Evolutionary conservation across 148 eudicot genomes (phyloP), one percentile per base, ranked within the genome.

Genomic region (Rhododendron mucronatum): DNA sequence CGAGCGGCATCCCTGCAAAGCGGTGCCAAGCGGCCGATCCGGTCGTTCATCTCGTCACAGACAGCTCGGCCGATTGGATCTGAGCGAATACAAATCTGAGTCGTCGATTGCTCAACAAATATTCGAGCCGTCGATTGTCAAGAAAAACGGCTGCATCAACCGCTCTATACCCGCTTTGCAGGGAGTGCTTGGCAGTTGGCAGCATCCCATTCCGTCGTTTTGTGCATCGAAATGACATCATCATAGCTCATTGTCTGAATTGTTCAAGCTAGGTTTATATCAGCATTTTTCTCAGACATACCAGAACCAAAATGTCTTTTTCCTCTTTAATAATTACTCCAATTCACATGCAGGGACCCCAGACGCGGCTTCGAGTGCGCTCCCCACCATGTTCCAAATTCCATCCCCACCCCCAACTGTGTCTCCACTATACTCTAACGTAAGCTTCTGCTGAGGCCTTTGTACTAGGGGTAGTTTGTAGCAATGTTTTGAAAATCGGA

Each of bases 351-450:
- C 7, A 0, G 30, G 82, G 53, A 30, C 16, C 82, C 65, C 65
- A 80, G 30, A 81, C 83, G 65, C 83, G 63, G 65, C 44, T 81
- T 81, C 53, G 12, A 28, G 83, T 51, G 83, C 65, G 83, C 79
- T 37, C 65, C 41, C 18, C 2, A 13, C 21, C 59, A 69, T 12
- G 37, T 69, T 67, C 74, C 16, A 67, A 28, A 2, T 69, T 69
- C 75, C 37, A 69, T 30, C 20, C 39, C 37, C 39, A 71, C 18
- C 18, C 50, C 76, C 37, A 28, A 15, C 76, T 71, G 76, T 30
- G 76, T 30, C 41, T 14, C 20, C 76, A 71, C 76, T 71, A 41
- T 41, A 14, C 76, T 65, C 65, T 8, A 2, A 63, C 71, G 28
- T 9, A 63, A 63, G 71, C 30, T 4, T 63, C 30, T 63, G 30